Evolutionary conservation across 805 yeast genomes (phyloP), one percentile per base, ranked within the genome.

Genomic region (Lachancea mirantina): DNA sequence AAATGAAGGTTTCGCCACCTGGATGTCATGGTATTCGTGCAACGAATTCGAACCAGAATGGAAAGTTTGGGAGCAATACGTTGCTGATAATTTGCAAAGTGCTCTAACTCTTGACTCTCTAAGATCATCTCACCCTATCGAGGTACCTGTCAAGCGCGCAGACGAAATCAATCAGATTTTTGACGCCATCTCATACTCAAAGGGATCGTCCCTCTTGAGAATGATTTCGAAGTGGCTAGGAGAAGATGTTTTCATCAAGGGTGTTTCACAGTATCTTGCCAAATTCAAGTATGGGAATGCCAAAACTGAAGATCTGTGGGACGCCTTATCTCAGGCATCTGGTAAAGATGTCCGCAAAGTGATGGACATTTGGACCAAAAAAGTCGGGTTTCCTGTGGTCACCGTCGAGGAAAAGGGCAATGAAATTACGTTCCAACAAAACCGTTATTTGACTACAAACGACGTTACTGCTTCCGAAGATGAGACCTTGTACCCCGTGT

Each of bases 11-110:
- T 84, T 83, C 47, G 94, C 94, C 30, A 83, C 94, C 34, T 83
- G 89, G 84, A 81, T 80, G 80, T 82, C 89, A 4, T 83, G 89
- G 87, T 78, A 74, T 52, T 80, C 88, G 7, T 78, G 84, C 57
- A 77, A 82, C 60, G 61, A 76, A 28, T 70, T 81, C 50, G 75
- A 72, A 59, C 92, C 92, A 18, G 85, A 81, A 42, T 83, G 92
- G 89, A 78, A 79, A 51, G 89, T 83, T 23, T 83, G 85, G 84
- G 83, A 84, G 59, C 73, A 76, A 32, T 85, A 83, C 50, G 92
- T 84, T 23, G 69, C 82, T 11, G 88, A 77, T 47, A 71, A 79
- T 42, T 72, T 82, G 50, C 89, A 81, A 60, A 68, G 70, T 43
- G 94, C 94, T 18, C 68, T 85, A 50, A 59, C 69, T 6, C 68